These are phyloP conservation scores for Entamoeba moshkovskii DNA, from an alignment of 208 protist species.

Conservation along the genomic window DNA sequence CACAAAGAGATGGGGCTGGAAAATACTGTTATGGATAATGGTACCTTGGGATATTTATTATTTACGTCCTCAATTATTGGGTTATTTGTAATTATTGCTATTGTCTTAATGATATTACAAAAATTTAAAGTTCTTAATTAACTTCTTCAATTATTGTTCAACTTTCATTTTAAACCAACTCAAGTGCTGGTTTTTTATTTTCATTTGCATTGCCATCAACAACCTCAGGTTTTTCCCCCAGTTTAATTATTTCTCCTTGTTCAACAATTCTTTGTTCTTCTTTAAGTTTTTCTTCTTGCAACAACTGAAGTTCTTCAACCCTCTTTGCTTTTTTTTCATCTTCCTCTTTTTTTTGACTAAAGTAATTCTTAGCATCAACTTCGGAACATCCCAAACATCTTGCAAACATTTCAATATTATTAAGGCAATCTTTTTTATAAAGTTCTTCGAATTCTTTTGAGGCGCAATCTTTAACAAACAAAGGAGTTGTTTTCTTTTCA, in stretches of 20 bases:
- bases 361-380: neutral
- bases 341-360: neutral
- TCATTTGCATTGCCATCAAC: no score
- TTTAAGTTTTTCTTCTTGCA: neutral
- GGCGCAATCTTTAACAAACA: neutral
- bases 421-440: neutral
- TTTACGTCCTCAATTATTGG: neutral
- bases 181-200: no score
- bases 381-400: neutral
- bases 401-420: neutral
- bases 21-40: neutral
- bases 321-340: neutral
- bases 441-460: neutral
- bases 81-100: neutral
- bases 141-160: no score
- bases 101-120: neutral
- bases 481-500: neutral
- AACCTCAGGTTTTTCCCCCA: no score
- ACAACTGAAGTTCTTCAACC: neutral
- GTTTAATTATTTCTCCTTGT: neutral
- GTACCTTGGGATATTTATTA: neutral
- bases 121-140: neutral
- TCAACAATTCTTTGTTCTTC: neutral
- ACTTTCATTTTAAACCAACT: no score
- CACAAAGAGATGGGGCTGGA: neutral